These are phyloP conservation scores for Castanea mollissima DNA, from an alignment of 306 rosid species.

Conservation along the genomic window DNA sequence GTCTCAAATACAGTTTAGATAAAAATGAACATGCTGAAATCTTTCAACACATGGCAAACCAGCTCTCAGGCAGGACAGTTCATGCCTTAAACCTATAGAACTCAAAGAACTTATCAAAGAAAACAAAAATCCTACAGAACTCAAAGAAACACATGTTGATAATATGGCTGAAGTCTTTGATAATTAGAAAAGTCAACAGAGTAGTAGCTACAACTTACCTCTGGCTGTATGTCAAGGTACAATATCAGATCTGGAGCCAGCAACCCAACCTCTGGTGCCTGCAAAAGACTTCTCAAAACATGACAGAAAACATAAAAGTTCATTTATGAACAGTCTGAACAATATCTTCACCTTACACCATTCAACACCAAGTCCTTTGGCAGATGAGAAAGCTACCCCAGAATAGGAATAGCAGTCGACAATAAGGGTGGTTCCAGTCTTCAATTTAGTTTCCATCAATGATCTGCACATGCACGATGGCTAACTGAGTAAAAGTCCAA, in stretches of 20 bases:
- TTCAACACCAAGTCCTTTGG: constrained; percentile 79
- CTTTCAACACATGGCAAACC: not conserved
- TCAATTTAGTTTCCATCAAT: constrained; percentile 79
- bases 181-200: not conserved
- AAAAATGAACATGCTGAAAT: not conserved
- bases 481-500: not conserved
- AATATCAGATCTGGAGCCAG: constrained; percentile 75
- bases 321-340: not conserved
- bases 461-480: constrained; percentile 45
- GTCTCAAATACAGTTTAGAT: not conserved
- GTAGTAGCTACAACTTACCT: constrained; percentile 40
- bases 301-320: not conserved
- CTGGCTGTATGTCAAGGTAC: constrained; percentile 84
- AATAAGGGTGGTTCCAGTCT: constrained; percentile 78
- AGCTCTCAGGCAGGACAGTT: not conserved
- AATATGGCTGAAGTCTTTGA: not conserved
- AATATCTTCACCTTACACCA: constrained; percentile 79
- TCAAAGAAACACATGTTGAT: not conserved
- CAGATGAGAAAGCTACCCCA: constrained; percentile 89
- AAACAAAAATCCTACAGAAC: not conserved
- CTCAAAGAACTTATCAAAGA: not conserved
- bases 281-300: constrained; percentile 24
- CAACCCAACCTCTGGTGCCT: constrained; percentile 87
- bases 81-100: not conserved
- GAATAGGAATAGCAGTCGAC: constrained; percentile 94